Percentiles rank a stretch among this genome's conserved stretches.
Evolutionary conservation across 495 filamentous ascomycete genomes (phyloP).

Genomic region (Podospora bellae-mahoneyi): DNA sequence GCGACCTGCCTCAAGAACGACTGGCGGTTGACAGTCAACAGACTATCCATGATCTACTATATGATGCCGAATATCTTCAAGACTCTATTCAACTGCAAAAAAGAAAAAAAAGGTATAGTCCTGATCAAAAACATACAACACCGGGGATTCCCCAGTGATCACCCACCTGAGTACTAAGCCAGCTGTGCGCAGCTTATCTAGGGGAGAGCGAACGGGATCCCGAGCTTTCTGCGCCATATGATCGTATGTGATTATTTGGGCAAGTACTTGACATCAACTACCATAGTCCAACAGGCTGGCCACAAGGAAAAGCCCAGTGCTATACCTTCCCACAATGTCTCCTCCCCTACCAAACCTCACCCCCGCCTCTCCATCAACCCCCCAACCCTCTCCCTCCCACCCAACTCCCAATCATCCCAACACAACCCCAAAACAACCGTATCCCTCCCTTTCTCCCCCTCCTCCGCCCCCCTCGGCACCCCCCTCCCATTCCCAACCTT

Average conservation of each 20-base stretch:
- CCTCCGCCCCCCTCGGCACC: neutral
- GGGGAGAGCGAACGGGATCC: conserved; percentile 51
- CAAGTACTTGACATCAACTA: too few species aligned
- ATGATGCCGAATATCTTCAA: too few species aligned
- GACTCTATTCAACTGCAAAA: too few species aligned
- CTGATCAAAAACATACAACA: too few species aligned
- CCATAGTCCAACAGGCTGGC: too few species aligned
- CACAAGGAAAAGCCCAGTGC: too few species aligned
- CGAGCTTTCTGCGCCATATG: conserved; percentile 25
- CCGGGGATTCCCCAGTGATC: too few species aligned
- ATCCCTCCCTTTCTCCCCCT: conserved; percentile 21
- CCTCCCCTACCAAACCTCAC: neutral
- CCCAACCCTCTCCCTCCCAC: neutral
- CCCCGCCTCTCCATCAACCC: neutral
- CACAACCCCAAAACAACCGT: conserved; percentile 25
- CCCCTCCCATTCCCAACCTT: neutral
- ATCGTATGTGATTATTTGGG: too few species aligned
- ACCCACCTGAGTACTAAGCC: too few species aligned
- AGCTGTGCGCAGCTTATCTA: conserved; percentile 21
- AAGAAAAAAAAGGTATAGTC: too few species aligned
- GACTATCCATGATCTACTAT: neutral
- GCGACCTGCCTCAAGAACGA: neutral
- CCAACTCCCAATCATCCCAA: conserved; percentile 18
- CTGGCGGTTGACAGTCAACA: neutral
- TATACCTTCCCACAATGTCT: too few species aligned